Conservation (phyloP, 164 flowering plant genomes). For the Sextonia rubra region DNA sequence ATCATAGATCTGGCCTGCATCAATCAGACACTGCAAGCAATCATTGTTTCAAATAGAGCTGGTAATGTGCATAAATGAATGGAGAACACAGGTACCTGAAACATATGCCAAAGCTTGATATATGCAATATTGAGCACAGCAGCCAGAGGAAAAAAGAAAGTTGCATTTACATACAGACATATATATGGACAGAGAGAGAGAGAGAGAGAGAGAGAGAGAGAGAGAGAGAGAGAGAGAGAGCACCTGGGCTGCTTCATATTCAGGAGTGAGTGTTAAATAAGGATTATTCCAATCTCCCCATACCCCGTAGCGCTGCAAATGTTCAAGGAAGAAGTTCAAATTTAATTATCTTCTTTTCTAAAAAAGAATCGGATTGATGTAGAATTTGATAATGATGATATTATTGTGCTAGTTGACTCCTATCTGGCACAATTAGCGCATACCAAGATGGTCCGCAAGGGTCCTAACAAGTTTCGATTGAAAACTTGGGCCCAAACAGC, state of each 20-base stretch:
- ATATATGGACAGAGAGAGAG: not conserved
- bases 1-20: no score
- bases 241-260: conserved; percentile 98
- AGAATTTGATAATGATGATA: no score
- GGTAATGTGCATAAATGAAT: no score
- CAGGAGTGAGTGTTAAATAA: conserved; percentile 88
- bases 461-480: no score
- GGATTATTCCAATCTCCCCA: conserved; percentile 95
- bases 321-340: conserved; percentile 6
- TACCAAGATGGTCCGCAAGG: no score
- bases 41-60: not conserved
- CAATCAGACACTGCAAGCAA: not conserved
- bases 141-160: not conserved
- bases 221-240: conserved; percentile 6
- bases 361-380: no score
- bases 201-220: not conserved
- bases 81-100: not conserved
- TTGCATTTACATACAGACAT: not conserved
- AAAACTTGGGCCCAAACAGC: no score
- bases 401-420: no score
- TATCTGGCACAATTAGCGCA: no score
- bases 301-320: conserved; percentile 84
- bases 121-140: not conserved
- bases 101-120: not conserved
- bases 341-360: not conserved